Base-by-base conservation (phyloP, 2,329 filamentous ascomycete species). In the Claviceps sp. region DNA sequence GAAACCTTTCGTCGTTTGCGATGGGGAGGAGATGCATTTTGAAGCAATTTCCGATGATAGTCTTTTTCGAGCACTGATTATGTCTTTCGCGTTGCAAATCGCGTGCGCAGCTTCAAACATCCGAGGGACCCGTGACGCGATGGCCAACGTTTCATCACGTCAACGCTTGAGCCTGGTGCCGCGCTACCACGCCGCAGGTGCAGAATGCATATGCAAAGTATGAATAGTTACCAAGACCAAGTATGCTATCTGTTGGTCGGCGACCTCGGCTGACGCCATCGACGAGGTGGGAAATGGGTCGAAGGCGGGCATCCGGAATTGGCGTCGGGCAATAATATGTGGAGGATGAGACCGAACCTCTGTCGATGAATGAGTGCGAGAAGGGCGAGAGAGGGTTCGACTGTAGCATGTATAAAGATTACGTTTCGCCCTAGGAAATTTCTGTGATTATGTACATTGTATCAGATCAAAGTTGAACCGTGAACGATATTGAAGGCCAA, bases 71-170 rank as follows among this genome's bases (percentile, higher is more conserved):
- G 40, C 40, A 14, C 20, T 4, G 16, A 43, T 45, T 30, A 30
- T 30, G 22, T 45, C 20, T 45, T 45, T 20, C n/a, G 5, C 16
- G 41, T 24, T 18, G 41, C 3, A 44, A 52, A 54, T 52, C 44
- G 52, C 52, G 47, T 54, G 52, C 46, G 49, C 44, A 37, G 52
- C 37, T 22, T 5, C 8, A 18, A 22, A 13, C 20, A 5, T 13
- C 11, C 20, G 14, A 47, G 38, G 37, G 18, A 9, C 2, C 38
- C 26, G 48, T 58, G 55, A 53, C 55, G 57, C 56, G 54, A 58
- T 58, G 49, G 45, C 52, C 52, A 47, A 54, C 52, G 52, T 50
- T 34, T 46, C 53, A 57, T 57, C 54, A 34, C 57, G 54, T 56
- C 55, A 55, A 54, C 50, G 43, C 38, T 7, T 22, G 5, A 3